A percentile compares a stretch with the other conserved stretches of the same genome.
phyloP scores from a whole-genome alignment of 139 green algal genomes.

The Desmodesmus armatus region DNA sequence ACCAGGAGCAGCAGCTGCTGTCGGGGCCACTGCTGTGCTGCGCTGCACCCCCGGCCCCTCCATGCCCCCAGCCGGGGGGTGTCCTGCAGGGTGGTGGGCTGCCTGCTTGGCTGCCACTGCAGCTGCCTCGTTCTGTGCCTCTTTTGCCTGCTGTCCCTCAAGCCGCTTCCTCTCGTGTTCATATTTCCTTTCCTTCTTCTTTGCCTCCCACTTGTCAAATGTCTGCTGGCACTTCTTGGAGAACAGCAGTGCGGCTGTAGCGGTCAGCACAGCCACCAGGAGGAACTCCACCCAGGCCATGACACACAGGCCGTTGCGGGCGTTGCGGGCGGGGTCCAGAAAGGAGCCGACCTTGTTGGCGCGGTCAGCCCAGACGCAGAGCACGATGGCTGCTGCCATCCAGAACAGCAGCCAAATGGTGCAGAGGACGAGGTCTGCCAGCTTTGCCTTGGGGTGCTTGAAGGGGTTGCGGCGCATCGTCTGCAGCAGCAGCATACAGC shows the following conservation, averaged over 20 bases:
- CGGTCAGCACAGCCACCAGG: neutral
- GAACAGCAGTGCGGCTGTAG: neutral
- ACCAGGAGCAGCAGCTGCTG: too few species aligned
- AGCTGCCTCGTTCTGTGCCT: neutral
- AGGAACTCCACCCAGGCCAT: constrained; percentile 20
- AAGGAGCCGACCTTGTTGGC: constrained; percentile 29
- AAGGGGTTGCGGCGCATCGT: constrained; percentile 23
- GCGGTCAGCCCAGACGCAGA: constrained; percentile 9
- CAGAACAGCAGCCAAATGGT: neutral
- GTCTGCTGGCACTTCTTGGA: neutral
- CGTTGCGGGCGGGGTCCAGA: neutral
- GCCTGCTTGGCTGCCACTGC: neutral
- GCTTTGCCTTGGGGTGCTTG: constrained; percentile 1
- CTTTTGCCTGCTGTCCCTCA: neutral
- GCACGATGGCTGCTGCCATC: constrained; percentile 1
- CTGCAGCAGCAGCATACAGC: constrained; percentile 15
- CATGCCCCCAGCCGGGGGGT: too few species aligned
- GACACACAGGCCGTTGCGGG: constrained; percentile 31
- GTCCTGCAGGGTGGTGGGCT: neutral
- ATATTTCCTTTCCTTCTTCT: neutral
- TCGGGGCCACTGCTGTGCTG: too few species aligned
- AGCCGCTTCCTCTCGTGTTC: neutral
- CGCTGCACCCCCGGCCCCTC: too few species aligned
- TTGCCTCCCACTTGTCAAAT: constrained; percentile 31
- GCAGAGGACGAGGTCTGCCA: constrained; percentile 17